phyloP scores from a whole-genome alignment of 2,329 filamentous ascomycete genomes.

The Diaporthe batatas region DNA sequence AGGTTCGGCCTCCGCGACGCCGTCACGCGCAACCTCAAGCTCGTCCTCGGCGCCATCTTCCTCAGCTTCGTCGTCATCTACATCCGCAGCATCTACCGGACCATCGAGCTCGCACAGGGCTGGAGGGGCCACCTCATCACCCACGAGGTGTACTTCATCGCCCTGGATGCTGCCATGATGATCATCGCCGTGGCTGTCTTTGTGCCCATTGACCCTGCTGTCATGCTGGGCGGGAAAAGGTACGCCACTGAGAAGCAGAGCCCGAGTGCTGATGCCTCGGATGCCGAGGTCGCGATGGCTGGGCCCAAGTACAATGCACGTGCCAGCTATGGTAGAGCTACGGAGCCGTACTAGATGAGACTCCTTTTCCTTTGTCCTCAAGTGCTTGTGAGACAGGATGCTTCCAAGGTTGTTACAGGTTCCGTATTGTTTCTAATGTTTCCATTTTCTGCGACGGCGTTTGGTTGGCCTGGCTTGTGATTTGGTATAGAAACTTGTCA shows the following conservation, averaged over 20 bases:
- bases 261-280: slow-evolving; percentile 31
- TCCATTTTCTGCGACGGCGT: slow-evolving; percentile 8
- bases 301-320: not conserved
- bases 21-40: slow-evolving; percentile 48
- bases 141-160: slow-evolving; percentile 63
- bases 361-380: not conserved
- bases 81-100: slow-evolving; percentile 62
- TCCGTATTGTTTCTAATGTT: not conserved
- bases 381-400: not conserved
- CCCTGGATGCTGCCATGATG: slow-evolving; percentile 63
- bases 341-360: not conserved
- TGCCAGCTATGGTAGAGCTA: slow-evolving; percentile 13
- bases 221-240: slow-evolving; percentile 18
- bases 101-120: slow-evolving; percentile 63
- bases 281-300: slow-evolving; percentile 32
- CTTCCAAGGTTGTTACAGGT: not conserved
- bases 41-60: slow-evolving; percentile 53
- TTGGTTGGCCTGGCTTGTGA: not conserved
- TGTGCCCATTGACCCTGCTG: slow-evolving; percentile 57
- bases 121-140: slow-evolving; percentile 65
- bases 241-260: not conserved
- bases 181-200: slow-evolving; percentile 59
- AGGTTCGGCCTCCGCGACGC: slow-evolving; percentile 47
- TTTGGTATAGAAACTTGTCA: not conserved
- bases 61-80: slow-evolving; percentile 60